These are phyloP conservation scores for Hanseniaspora guilliermondii DNA, from an alignment of 805 yeast species.

Conservation along the genomic window DNA sequence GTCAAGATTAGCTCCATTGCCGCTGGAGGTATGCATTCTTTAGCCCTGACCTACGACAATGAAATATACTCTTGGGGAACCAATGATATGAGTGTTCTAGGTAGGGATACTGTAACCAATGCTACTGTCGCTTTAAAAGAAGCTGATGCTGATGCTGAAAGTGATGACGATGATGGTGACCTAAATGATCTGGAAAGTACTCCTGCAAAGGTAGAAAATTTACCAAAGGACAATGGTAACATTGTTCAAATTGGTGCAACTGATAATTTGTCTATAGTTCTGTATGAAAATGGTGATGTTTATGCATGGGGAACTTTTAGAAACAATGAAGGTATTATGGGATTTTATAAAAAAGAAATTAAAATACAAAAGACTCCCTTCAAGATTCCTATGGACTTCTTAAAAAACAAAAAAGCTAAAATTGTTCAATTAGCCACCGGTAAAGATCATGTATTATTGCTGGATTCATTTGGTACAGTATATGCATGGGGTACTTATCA, in stretches of 20 bases:
- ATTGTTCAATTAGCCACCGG: slow-evolving; percentile 82
- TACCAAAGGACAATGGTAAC: slow-evolving; percentile 41
- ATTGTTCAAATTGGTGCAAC: slow-evolving; percentile 82
- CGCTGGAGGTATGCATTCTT: slow-evolving; percentile 90
- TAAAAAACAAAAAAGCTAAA: slow-evolving; percentile 39
- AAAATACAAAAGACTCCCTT: slow-evolving; percentile 56
- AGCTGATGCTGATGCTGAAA: slow-evolving; percentile 45
- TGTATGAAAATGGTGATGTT: slow-evolving; percentile 71
- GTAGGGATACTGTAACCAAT: slow-evolving; percentile 59
- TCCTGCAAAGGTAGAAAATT: slow-evolving; percentile 61
- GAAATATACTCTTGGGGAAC: slow-evolving; percentile 98
- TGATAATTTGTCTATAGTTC: slow-evolving; percentile 75
- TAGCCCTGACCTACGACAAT: slow-evolving; percentile 67
- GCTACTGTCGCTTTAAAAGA: slow-evolving; percentile 56
- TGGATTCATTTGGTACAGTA: slow-evolving; percentile 74
- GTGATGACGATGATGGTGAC: slow-evolving; percentile 68
- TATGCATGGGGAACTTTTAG: slow-evolving; percentile 98
- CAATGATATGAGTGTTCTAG: slow-evolving; percentile 83
- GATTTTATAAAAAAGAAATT: slow-evolving; percentile 53
- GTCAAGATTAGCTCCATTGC: slow-evolving; percentile 61
- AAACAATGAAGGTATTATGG: slow-evolving; percentile 81
- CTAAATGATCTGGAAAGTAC: slow-evolving; percentile 82
- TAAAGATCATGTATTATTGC: slow-evolving; percentile 78
- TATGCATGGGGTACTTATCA: slow-evolving; percentile 98
- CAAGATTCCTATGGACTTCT: slow-evolving; percentile 33